Base-by-base conservation (phyloP, 2,329 filamentous ascomycete species). In the Chaetomium strumarium region DNA sequence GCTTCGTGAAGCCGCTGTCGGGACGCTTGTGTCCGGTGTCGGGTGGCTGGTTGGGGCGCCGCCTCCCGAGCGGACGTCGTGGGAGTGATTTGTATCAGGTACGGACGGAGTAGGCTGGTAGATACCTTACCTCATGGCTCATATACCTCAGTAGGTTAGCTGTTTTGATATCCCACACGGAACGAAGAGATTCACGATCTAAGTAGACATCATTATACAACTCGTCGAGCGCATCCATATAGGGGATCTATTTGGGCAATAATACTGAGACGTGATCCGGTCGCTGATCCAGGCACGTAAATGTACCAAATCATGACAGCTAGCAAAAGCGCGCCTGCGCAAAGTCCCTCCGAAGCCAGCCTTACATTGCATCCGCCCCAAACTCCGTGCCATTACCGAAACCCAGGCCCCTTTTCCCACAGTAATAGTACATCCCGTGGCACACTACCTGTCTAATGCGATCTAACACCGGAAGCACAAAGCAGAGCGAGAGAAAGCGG, bases 11-110 rank as follows among this genome's bases (percentile, higher is more conserved):
- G 83, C 77, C 34, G 83, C 84, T 9, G 81, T 84, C 51, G 82
- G 81, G n/a, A 83, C 82, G 1, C 66, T 86, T 43, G 83, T 84
- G 2, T 82, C 80, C 40, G 80, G 84, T 16, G 79, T 87, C 20
- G 83, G 84, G 0, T 86, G 84, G 84, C 66, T 86, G 43, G 77
- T 86, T 53, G 81, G 80, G 7, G 83, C 82, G 2, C 59, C 56
- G 13, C 45, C 53, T 19, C 48, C 59, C 17, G n/a, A 41, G 20
- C 17, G 7, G 47, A 24, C 33, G 38, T 29, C 16, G 38, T 33
- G 42, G 38, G 44, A 54, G 30, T 51, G 42, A 51, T 19, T 37
- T 4, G 24, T 7, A n/a, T 24, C 24, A 24, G 24, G 24, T 24
- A 24, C 7, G 17, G 8, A 24, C 24, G 24, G 24, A 24, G 24